Evolutionary conservation across 768 basidiomycete species (phyloP).

Genomic region (Serendipita indica): DNA sequence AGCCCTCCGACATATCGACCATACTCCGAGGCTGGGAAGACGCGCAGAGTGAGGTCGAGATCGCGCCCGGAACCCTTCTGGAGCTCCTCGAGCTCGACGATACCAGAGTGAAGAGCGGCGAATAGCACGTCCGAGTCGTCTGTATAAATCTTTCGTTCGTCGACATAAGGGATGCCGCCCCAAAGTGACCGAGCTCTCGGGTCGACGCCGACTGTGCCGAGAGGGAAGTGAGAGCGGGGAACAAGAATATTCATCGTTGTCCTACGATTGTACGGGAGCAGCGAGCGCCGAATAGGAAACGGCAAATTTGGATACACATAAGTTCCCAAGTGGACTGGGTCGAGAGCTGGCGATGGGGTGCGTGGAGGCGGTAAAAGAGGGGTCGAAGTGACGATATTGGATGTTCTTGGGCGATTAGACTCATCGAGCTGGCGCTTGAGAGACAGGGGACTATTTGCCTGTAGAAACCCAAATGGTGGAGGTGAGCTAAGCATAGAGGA

Average conservation of each 20-base stretch:
- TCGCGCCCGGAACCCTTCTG: not conserved
- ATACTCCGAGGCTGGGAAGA: not conserved
- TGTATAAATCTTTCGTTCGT: constrained; percentile 9
- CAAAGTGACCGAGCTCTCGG: constrained; percentile 1
- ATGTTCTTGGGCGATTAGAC: not conserved
- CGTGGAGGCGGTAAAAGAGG: not conserved
- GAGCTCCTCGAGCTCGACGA: not conserved
- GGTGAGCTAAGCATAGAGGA: not conserved
- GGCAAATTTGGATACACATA: constrained; percentile 1
- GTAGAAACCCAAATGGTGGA: not conserved
- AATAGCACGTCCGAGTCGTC: constrained; percentile 13
- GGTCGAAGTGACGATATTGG: not conserved
- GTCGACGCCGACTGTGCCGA: not conserved
- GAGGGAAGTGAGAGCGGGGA: not conserved
- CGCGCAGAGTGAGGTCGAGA: not conserved
- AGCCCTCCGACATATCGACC: not conserved
- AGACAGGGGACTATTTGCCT: not conserved
- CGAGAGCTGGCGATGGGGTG: constrained; percentile 3
- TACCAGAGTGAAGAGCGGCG: constrained; percentile 12
- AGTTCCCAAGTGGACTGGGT: constrained; percentile 5
- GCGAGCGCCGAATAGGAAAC: constrained; percentile 2
- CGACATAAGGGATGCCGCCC: not conserved
- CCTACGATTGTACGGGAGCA: not conserved
- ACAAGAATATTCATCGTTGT: not conserved
- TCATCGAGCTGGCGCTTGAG: not conserved